These are phyloP conservation scores for Penicillium parvum DNA, from an alignment of 495 filamentous ascomycete genomes.

Conservation along the genomic window DNA sequence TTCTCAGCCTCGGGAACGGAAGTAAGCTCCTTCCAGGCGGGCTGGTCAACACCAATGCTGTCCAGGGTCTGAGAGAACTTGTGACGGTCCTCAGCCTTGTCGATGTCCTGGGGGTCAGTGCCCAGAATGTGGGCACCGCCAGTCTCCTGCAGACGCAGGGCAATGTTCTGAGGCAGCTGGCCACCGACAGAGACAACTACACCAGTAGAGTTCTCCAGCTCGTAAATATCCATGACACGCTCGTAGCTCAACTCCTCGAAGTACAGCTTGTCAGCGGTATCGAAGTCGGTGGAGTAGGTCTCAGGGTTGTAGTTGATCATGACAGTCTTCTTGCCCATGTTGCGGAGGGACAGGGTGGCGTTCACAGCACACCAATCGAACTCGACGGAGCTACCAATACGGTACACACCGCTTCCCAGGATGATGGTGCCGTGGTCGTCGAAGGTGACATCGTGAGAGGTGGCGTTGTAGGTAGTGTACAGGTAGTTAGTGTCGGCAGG, in stretches of 20 bases:
- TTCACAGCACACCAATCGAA: constrained; percentile 99
- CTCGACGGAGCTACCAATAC: constrained; percentile 95
- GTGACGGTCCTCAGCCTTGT: constrained; percentile 94
- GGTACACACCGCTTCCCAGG: constrained; percentile 90
- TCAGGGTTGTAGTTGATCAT: constrained; percentile 98
- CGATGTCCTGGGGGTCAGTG: constrained; percentile 88
- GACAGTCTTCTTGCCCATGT: constrained; percentile 94
- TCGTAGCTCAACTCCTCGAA: constrained; percentile 98
- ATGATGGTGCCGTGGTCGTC: constrained; percentile 90
- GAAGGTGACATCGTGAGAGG: constrained; percentile 91
- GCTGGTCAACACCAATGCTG: constrained; percentile 93
- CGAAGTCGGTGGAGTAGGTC: constrained; percentile 85
- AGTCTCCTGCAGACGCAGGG: constrained; percentile 86
- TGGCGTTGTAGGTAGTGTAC: constrained; percentile 97
- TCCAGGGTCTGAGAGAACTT: constrained; percentile 98
- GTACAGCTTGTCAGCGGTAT: constrained; percentile 91
- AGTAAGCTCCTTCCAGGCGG: constrained; percentile 95
- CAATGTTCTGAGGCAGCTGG: constrained; percentile 96
- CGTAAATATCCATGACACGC: constrained; percentile 97
- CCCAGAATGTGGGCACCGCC: constrained; percentile 86
- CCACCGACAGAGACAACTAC: constrained; percentile 95
- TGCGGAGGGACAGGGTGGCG: constrained; percentile 75
- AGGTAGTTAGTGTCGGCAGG: constrained; percentile 97
- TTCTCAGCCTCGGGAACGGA: constrained; percentile 79
- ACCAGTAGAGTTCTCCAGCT: constrained; percentile 79